Percentiles rank a stretch among this genome's conserved stretches.
Conservation (phyloP, 352 stramenopile genomes). For the Globisporangium apiculatum region DNA sequence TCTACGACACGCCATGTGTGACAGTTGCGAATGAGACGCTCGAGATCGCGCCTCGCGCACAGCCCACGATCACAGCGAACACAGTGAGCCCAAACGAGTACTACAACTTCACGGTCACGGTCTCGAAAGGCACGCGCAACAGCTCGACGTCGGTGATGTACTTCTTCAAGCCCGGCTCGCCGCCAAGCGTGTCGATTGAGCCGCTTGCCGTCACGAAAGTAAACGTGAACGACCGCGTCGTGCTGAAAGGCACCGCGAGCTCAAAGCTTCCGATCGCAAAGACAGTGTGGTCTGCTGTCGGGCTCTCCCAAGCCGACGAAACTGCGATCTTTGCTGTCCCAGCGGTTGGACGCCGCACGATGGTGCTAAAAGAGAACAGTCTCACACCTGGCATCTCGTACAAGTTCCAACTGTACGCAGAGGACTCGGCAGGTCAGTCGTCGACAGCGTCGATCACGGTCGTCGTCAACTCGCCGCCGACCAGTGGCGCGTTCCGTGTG, state of each 20-base stretch:
- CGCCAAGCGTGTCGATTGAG: constrained; percentile 47
- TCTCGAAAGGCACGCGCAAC: constrained; percentile 32
- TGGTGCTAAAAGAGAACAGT: constrained; percentile 40
- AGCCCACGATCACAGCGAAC: constrained; percentile 30
- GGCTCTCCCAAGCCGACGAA: constrained; percentile 18
- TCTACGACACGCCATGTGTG: constrained; percentile 26
- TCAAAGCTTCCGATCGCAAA: constrained; percentile 38
- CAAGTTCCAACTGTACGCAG: constrained; percentile 38
- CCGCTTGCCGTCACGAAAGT: constrained; percentile 33
- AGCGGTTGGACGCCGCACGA: constrained; percentile 25
- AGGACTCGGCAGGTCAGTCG: constrained; percentile 32
- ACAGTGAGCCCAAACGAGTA: constrained; percentile 38
- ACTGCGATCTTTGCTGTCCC: constrained; percentile 36
- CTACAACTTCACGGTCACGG: constrained; percentile 43
- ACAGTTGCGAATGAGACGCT: constrained; percentile 12
- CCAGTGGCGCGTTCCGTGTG: constrained; percentile 32
- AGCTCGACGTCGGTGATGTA: constrained; percentile 32
- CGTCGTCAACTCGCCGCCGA: constrained; percentile 42
- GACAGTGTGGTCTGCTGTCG: constrained; percentile 41
- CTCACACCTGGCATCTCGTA: constrained; percentile 38
- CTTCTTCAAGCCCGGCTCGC: constrained; percentile 37
- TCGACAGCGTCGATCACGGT: constrained; percentile 37
- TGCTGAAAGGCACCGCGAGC: constrained; percentile 37
- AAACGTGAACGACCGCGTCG: constrained; percentile 46
- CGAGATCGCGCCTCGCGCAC: constrained; percentile 17